Evolutionary conservation across 768 basidiomycete genomes (phyloP), one percentile per base, ranked within the genome.

Genomic region (Obba rivulosa): DNA sequence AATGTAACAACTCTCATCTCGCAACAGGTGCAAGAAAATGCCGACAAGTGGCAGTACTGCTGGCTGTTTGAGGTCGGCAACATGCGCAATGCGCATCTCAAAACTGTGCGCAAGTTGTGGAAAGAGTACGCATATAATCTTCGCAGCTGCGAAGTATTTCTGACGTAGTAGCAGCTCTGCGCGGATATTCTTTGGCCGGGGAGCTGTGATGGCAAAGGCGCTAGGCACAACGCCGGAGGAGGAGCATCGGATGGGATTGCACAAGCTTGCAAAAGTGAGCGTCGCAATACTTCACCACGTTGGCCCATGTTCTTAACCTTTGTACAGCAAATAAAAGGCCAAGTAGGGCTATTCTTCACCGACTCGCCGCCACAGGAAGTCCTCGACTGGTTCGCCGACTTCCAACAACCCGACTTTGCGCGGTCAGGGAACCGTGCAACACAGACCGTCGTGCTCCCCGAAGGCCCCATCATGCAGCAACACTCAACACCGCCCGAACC

Each of bases 51-150:
- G 85, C 80, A 80, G 61, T 94, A 96, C 67, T 87, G 91, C 70
- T 99, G 93, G 91, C 64, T 97, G 34, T 96, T 99, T 63, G 83
- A 87, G 58, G 91, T 97, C 4, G 94, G 93, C 14, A 82, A 92
- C 57, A 95, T 97, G 92, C 77, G 96, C 51, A 98, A 95, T 70
- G 73, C 92, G 22, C 87, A 92, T 67, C 71, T 99, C 34, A 94
- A 98, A 75, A 92, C 91, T 44, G 90, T 98, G 41, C 79, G 96
- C 55, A 83, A 83, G 51, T 73, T 88, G 54, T 99, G 96, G 96
- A 90, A 91, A 75, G 90, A 88, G 86, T 91, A 57, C 47, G 85
- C 70, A 43, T 48, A 43, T 31, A 40, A 17, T 8, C n/a, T 22
- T n/a, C 22, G n/a, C 35, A 37, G 20, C 1, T 21, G 36, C 38